A percentile compares a stretch with the other conserved stretches of the same genome.
Conservation (phyloP, 257 asterid species). For the Dorcoceras hygrometricum region DNA sequence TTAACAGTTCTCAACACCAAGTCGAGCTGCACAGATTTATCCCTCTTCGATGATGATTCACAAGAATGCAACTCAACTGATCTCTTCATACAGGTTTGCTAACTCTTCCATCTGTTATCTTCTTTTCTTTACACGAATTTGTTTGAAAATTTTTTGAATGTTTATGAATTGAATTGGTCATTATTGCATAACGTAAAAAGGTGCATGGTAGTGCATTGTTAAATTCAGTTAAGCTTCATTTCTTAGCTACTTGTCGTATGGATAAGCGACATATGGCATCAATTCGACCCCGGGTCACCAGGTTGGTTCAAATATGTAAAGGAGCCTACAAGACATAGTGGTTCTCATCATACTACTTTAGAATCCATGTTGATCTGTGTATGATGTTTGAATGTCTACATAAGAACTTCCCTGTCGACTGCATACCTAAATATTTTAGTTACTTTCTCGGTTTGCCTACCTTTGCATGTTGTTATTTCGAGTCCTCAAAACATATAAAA, state of each 20-base stretch:
- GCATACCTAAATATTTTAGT: not conserved
- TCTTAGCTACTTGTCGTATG: too few relatives aligned
- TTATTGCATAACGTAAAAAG: not conserved
- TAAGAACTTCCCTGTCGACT: not conserved
- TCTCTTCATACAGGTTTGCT: conserved; percentile 67
- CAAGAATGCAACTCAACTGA: conserved; percentile 62
- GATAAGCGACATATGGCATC: too few relatives aligned
- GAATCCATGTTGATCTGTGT: not conserved
- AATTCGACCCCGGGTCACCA: too few relatives aligned
- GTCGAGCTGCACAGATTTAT: conserved; percentile 27
- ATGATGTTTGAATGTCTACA: not conserved
- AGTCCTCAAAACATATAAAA: not conserved
- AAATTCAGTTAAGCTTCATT: too few relatives aligned
- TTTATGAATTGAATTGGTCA: not conserved
- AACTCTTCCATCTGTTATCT: not conserved
- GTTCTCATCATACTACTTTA: too few relatives aligned
- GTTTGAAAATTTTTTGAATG: not conserved
- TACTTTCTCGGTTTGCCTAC: not conserved
- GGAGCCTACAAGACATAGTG: too few relatives aligned
- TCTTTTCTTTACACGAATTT: not conserved
- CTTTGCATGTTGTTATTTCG: not conserved
- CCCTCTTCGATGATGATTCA: conserved; percentile 26
- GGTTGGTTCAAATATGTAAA: not conserved
- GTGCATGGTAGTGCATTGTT: not conserved
- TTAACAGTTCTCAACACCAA: conserved; percentile 50